phyloP scores from a whole-genome alignment of 1,139 yeast genomes.

The Suhomyces ambrosiae region DNA sequence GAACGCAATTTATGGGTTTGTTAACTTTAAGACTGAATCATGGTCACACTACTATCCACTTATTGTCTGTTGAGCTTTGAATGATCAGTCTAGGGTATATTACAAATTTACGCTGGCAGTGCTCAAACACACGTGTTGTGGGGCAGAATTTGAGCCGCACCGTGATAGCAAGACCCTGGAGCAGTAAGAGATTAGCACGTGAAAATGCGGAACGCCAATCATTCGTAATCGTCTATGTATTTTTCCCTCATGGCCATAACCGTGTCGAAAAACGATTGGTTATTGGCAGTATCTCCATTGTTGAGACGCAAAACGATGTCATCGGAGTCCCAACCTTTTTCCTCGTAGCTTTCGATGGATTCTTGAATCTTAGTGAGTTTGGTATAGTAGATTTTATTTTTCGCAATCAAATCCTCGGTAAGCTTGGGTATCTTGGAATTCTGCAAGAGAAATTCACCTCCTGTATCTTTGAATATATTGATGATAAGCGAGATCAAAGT shows the following conservation, averaged over 20 bases:
- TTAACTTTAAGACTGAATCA: too few species aligned
- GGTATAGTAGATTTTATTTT: conserved; percentile 26
- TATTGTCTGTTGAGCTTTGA: too few species aligned
- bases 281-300: conserved; percentile 16
- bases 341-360: conserved; percentile 34
- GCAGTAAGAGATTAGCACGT: too few species aligned
- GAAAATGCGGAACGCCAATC: too few species aligned
- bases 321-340: conserved; percentile 43
- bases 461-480: conserved; percentile 36
- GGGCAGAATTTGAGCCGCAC: too few species aligned
- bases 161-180: too few species aligned
- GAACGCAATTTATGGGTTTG: too few species aligned
- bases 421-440: conserved; percentile 49
- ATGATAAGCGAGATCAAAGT: conserved; percentile 33
- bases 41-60: too few species aligned
- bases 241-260: conserved; percentile 33
- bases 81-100: too few species aligned
- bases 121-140: too few species aligned
- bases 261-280: conserved; percentile 22
- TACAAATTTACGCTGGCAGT: too few species aligned
- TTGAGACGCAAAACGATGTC: conserved; percentile 43
- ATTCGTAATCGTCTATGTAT: conserved; percentile 33
- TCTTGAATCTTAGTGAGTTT: conserved; percentile 26
- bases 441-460: conserved; percentile 40
- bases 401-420: conserved; percentile 27